phyloP scores from a whole-genome alignment of 768 basidiomycete genomes.

The Trametes maxima region DNA sequence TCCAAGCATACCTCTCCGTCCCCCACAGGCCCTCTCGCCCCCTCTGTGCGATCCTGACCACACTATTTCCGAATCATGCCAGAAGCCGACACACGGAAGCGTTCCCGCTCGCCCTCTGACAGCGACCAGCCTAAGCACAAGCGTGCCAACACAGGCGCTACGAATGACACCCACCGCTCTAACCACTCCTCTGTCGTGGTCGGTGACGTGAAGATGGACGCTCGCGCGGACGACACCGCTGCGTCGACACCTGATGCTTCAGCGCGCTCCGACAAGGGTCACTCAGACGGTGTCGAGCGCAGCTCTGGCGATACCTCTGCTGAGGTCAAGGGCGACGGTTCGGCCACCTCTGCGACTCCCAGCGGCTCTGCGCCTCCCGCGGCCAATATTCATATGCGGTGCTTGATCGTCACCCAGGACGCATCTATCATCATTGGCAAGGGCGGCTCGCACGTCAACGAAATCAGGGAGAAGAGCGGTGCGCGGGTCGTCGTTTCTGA shows the following conservation, averaged over 20 bases:
- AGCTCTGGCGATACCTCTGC: slow-evolving; percentile 32
- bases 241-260: slow-evolving; percentile 64
- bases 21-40: slow-evolving; percentile 34
- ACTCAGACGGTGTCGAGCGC: slow-evolving; percentile 40
- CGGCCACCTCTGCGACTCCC: slow-evolving; percentile 52
- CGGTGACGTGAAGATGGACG: slow-evolving; percentile 67
- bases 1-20: slow-evolving; percentile 21
- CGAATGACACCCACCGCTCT: slow-evolving; percentile 56
- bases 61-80: slow-evolving; percentile 66
- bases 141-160: slow-evolving; percentile 80
- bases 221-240: slow-evolving; percentile 44
- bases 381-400: slow-evolving; percentile 94
- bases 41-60: slow-evolving; percentile 31
- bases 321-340: slow-evolving; percentile 40
- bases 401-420: slow-evolving; percentile 98
- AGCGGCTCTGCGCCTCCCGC: slow-evolving; percentile 65
- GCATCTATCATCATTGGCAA: slow-evolving; percentile 99
- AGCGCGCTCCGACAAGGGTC: slow-evolving; percentile 37
- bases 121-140: slow-evolving; percentile 81
- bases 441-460: slow-evolving; percentile 94
- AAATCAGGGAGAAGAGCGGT: slow-evolving; percentile 97
- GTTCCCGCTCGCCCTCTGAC: slow-evolving; percentile 85
- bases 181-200: slow-evolving; percentile 39
- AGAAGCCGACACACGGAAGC: slow-evolving; percentile 87
- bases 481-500: slow-evolving; percentile 97